Conservation (phyloP, 1,284 basidiomycete species). For the Ustilago hordei region DNA sequence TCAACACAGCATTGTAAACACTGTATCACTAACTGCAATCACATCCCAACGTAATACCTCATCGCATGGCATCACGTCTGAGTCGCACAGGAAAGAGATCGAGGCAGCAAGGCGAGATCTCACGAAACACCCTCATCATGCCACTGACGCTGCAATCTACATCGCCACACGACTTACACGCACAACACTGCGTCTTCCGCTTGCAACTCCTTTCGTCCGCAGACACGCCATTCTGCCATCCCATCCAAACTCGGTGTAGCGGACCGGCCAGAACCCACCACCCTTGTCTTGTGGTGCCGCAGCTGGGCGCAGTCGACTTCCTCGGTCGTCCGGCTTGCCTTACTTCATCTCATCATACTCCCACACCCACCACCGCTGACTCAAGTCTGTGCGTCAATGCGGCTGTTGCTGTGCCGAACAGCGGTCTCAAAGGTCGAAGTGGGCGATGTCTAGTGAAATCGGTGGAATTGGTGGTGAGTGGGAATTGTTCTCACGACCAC, state of each 20-base stretch:
- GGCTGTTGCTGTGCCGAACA: not conserved
- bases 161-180: too few species aligned
- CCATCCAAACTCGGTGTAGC: not conserved
- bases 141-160: not conserved
- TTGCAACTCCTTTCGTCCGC: not conserved
- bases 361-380: not conserved
- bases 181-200: too few species aligned
- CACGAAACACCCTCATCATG: not conserved
- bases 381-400: not conserved
- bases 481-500: not conserved
- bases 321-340: conserved; percentile 4
- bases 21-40: conserved; percentile 14
- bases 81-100: not conserved
- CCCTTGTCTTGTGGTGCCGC: not conserved
- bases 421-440: not conserved
- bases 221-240: not conserved
- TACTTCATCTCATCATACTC: not conserved
- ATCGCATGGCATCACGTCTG: not conserved
- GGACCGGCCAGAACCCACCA: not conserved
- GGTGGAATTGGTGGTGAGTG: not conserved
- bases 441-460: too few species aligned
- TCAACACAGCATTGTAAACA: conserved; percentile 6
- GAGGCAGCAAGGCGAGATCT: not conserved
- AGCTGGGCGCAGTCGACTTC: not conserved
- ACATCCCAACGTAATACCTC: not conserved